Conservation (phyloP, 441 rosid species). For the Mallotus japonicus region DNA sequence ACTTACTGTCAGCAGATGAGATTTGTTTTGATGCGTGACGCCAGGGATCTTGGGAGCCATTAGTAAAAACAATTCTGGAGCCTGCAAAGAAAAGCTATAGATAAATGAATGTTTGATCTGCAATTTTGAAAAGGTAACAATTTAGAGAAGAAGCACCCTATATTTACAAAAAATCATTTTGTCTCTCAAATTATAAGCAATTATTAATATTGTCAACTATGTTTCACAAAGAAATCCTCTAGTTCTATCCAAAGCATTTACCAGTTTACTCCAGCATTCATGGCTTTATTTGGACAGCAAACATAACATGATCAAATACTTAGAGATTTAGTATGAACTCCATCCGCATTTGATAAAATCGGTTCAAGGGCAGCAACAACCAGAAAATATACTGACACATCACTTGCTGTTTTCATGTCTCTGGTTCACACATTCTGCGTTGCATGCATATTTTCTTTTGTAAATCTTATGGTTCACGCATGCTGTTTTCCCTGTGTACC, state of each 20-base stretch:
- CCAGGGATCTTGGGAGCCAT: constrained; percentile 99
- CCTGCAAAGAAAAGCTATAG: constrained; percentile 42
- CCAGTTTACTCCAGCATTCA: background rate
- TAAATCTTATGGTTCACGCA: background rate
- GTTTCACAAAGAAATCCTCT: background rate
- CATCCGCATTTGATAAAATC: background rate
- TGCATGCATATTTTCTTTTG: background rate
- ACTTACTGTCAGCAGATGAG: constrained; percentile 83
- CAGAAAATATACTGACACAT: background rate
- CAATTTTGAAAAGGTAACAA: background rate
- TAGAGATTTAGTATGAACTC: background rate
- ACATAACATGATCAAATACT: constrained; percentile 3
- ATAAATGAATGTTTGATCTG: background rate
- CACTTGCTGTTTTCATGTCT: background rate
- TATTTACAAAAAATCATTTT: background rate
- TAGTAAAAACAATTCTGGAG: constrained; percentile 78
- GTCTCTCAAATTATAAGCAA: background rate
- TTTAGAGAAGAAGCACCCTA: background rate
- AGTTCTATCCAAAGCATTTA: background rate
- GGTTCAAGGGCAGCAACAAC: background rate
- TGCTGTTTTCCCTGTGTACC: too few relatives aligned
- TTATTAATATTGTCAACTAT: background rate
- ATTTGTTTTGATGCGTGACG: constrained; percentile 89
- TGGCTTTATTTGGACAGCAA: background rate
- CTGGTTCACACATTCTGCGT: background rate